Evolutionary conservation across 129 eudicot genomes (phyloP).

Genomic region (Helichrysum umbraculigerum): DNA sequence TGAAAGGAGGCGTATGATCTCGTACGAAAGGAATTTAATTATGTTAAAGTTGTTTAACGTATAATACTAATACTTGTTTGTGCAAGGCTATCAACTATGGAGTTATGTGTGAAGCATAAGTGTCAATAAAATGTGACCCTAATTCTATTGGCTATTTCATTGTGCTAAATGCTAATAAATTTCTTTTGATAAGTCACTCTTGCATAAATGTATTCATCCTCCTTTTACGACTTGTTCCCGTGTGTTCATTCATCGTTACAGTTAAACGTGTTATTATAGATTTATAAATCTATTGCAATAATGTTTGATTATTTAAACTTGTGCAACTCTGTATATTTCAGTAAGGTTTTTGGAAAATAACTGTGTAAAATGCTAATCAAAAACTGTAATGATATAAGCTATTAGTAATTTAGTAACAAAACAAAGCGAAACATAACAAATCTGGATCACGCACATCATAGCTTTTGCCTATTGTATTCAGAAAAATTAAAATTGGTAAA

Average conservation of each 20-base stretch:
- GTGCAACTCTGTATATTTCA: neutral
- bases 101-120: neutral
- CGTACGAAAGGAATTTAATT: neutral
- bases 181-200: neutral
- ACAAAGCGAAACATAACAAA: neutral
- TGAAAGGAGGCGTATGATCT: neutral
- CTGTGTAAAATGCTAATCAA: neutral
- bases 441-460: neutral
- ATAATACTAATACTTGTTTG: neutral
- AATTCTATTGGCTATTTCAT: neutral
- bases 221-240: neutral
- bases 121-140: neutral
- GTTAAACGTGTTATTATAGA: neutral
- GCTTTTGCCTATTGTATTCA: neutral
- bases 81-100: neutral
- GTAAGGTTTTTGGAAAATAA: neutral
- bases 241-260: neutral
- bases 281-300: neutral
- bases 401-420: neutral
- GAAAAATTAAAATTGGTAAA: neutral
- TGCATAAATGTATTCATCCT: neutral
- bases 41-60: neutral
- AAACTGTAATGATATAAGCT: neutral
- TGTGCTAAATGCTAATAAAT: neutral
- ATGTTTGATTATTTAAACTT: neutral